Evolutionary conservation across 768 basidiomycete species (phyloP), one percentile per base, ranked within the genome.

Genomic region (Megacollybia marginata): DNA sequence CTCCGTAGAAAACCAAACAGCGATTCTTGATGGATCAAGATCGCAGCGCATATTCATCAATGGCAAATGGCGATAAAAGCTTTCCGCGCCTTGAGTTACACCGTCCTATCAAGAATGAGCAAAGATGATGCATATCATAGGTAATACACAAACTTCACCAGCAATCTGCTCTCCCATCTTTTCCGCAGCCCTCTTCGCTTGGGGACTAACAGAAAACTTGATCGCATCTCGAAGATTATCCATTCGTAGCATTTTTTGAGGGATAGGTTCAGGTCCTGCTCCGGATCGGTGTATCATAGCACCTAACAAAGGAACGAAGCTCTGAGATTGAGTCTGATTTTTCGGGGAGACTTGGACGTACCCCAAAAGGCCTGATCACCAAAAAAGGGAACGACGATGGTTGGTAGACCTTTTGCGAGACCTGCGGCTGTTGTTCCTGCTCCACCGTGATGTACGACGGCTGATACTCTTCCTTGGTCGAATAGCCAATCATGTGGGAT

Each of bases 401-500:
- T 83, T 2, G 83, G 81, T 9, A 73, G 62, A 0, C 80, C 80
- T 52, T 80, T 77, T 3, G 75, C 65, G 6, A 85, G 64, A 0
- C 82, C 83, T 32, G 79, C 75, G 0, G 83, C 80, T 9, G 79
- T 83, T 1, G 83, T 85, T 1, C 83, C 83, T 8, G 83, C 83
- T 3, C 81, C 82, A 2, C 82, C 83, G 58, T 78, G 82, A 59
- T 83, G 81, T 8, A 79, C 76, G 1, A 85, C 79, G 0, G 80
- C 79, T 10, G 73, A 60, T 1, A 83, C 81, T 13, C 77, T 69
- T 0, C 64, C 68, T 1, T 78, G 60, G 33, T 72, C 73, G 54
- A 83, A 85, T 5, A 85, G 68, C 83, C 83, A 85, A 59, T 85
- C 83, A 58, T 83, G 82, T 0, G 83, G 83, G 6, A 83, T 73